A percentile compares a stretch with the other conserved stretches of the same genome.
phyloP scores from a whole-genome alignment of 352 stramenopile genomes.

The Globisporangium canariense region DNA sequence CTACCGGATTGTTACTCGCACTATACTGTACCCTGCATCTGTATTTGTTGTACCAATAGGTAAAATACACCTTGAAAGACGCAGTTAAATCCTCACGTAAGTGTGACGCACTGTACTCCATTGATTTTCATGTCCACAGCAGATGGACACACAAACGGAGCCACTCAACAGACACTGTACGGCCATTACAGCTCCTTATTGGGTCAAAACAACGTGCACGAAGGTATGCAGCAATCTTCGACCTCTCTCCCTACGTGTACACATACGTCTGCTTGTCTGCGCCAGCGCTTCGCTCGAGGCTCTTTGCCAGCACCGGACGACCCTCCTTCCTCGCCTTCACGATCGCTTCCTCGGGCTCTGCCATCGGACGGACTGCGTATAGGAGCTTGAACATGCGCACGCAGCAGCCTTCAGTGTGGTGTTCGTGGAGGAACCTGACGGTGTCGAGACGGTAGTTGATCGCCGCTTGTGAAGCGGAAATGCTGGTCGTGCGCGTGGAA shows the following conservation, averaged over 20 bases:
- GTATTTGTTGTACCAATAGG: too few relatives aligned
- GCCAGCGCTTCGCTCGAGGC: background rate
- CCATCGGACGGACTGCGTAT: background rate
- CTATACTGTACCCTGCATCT: too few relatives aligned
- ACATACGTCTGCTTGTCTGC: background rate
- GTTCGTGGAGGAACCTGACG: constrained; percentile 10
- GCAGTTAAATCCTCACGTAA: background rate
- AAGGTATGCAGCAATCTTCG: background rate
- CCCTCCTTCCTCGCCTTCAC: background rate
- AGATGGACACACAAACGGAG: background rate
- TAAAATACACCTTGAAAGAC: background rate
- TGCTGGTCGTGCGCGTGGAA: constrained; percentile 5
- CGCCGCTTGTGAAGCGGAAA: background rate
- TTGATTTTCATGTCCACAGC: background rate
- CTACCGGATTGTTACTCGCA: too few relatives aligned
- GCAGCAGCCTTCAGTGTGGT: constrained; percentile 10
- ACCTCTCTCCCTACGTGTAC: background rate
- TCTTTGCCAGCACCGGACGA: background rate
- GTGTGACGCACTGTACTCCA: background rate
- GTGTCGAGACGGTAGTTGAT: background rate
- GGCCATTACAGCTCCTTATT: too few relatives aligned
- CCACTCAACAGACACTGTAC: too few relatives aligned
- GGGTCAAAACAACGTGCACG: background rate
- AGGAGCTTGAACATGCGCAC: constrained; percentile 6
- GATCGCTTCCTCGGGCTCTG: background rate